Conservation (phyloP, 2,329 filamentous ascomycete species). For the Ceratocystis cacaofunesta region DNA sequence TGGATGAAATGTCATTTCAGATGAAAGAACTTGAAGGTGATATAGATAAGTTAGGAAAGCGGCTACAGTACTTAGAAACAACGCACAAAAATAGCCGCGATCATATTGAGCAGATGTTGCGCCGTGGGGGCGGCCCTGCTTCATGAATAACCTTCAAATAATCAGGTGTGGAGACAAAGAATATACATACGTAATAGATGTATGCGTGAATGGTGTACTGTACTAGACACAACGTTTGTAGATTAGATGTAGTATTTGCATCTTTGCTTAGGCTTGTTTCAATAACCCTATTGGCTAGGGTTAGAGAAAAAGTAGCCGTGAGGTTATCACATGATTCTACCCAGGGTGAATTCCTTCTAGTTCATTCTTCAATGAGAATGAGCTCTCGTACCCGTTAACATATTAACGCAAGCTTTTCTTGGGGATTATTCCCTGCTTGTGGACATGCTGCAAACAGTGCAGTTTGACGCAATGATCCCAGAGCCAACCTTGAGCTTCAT, state of each 20-base stretch:
- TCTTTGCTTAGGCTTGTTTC: background rate
- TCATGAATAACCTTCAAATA: background rate
- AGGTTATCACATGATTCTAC: background rate
- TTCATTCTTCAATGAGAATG: background rate
- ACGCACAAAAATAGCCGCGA: slow-evolving; percentile 88
- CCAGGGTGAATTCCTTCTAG: background rate
- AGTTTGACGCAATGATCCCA: slow-evolving; percentile 5
- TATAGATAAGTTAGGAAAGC: slow-evolving; percentile 70
- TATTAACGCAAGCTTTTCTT: background rate
- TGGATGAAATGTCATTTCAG: slow-evolving; percentile 61
- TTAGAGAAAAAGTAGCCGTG: background rate
- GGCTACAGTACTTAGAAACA: slow-evolving; percentile 81
- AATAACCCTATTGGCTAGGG: background rate
- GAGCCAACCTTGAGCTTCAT: slow-evolving; percentile 22
- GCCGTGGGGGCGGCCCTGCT: slow-evolving; percentile 24
- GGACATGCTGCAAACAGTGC: background rate
- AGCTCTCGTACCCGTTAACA: background rate
- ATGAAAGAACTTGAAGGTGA: slow-evolving; percentile 62
- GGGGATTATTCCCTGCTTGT: background rate
- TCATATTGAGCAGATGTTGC: slow-evolving; percentile 76
- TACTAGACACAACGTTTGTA: too few species aligned
- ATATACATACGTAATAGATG: background rate
- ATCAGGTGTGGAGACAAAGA: background rate
- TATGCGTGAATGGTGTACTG: background rate
- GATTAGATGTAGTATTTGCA: background rate